These are phyloP conservation scores for Oryza punctata DNA, from an alignment of 176 grass and related monocot species.

Conservation along the genomic window DNA sequence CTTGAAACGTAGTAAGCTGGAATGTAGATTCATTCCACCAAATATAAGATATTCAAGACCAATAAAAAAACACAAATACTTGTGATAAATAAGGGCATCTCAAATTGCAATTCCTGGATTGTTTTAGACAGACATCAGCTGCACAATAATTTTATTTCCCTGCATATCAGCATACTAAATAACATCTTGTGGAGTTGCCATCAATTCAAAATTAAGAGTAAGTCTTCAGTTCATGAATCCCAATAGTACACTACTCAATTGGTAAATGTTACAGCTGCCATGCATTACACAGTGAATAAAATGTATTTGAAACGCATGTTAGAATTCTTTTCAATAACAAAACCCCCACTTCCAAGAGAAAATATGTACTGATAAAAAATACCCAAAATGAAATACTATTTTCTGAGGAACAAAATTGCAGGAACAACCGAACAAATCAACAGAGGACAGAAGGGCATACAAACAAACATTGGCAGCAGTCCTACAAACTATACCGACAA, in stretches of 20 bases:
- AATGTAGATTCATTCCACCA: neutral
- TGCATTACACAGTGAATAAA: neutral
- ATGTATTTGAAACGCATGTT: neutral
- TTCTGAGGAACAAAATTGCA: slow-evolving; percentile 4
- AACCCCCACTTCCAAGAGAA: neutral
- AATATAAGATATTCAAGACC: neutral
- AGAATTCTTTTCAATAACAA: neutral
- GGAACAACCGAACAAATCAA: neutral
- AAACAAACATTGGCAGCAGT: slow-evolving; percentile 9
- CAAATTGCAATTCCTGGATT: neutral
- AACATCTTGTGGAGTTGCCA: neutral
- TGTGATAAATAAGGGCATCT: neutral
- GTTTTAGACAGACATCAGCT: neutral
- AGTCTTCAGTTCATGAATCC: neutral
- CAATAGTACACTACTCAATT: neutral
- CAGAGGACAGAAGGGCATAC: neutral
- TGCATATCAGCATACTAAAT: neutral
- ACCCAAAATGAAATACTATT: neutral
- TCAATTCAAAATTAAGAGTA: slow-evolving; percentile 9
- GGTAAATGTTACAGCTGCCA: slow-evolving; percentile 5
- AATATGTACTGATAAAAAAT: neutral
- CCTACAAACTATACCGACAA: neutral
- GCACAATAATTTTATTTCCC: neutral
- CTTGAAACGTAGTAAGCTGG: slow-evolving; percentile 3
- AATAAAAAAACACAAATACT: neutral